phyloP scores from a whole-genome alignment of 441 rosid species.

The Populus hybrid region DNA sequence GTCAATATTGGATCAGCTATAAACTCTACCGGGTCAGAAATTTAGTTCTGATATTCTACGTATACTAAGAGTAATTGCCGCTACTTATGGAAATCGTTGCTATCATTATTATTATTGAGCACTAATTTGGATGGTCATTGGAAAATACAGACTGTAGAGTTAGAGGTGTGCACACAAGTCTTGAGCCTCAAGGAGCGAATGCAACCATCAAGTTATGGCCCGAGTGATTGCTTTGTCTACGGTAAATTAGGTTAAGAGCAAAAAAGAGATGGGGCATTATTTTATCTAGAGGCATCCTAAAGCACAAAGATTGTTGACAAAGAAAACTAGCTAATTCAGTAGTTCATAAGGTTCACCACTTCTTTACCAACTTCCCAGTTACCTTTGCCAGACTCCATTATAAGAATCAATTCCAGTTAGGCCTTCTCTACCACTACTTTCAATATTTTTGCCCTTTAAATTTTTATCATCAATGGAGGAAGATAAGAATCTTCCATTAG shows the following conservation, averaged over 20 bases:
- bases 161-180: neutral
- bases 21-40: neutral
- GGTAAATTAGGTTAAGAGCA: constrained; percentile 31
- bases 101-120: neutral
- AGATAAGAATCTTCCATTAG: constrained; percentile 2
- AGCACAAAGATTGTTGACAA: constrained; percentile 45
- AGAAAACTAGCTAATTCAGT: constrained; percentile 44
- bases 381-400: constrained; percentile 8
- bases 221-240: neutral
- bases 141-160: neutral
- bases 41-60: neutral
- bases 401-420: constrained; percentile 20
- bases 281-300: constrained; percentile 20
- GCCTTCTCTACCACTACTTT: neutral
- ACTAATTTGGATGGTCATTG: neutral
- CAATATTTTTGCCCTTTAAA: neutral
- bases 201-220: neutral
- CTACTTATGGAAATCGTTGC: neutral
- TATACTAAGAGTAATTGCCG: neutral
- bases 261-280: constrained; percentile 35
- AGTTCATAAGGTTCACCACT: constrained; percentile 35
- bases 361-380: constrained; percentile 25
- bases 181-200: neutral
- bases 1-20: neutral
- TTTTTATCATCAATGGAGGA: constrained; percentile 28